A percentile compares a stretch with the other conserved stretches of the same genome.
Evolutionary conservation across 306 rosid genomes (phyloP).

Genomic region (Rosa chinensis): DNA sequence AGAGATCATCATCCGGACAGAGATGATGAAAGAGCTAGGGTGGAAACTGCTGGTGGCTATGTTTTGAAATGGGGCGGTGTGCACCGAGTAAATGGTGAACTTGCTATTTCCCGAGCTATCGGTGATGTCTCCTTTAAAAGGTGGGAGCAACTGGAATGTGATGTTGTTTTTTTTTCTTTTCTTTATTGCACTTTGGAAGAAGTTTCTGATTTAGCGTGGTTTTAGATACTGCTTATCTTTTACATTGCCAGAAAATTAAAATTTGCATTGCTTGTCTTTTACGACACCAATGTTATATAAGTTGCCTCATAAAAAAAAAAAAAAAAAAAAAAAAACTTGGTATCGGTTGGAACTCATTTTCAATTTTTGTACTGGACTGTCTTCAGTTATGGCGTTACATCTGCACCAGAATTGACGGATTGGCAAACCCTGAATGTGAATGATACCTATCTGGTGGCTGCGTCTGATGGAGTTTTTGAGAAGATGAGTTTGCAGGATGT

Average conservation of each 20-base stretch:
- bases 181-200: neutral
- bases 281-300: neutral
- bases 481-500: slow-evolving; percentile 80
- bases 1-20: slow-evolving; percentile 95
- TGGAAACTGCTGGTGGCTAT: slow-evolving; percentile 95
- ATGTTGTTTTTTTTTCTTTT: neutral
- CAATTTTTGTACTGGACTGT: slow-evolving; percentile 30
- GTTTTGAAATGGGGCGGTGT: slow-evolving; percentile 86
- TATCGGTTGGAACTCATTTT: slow-evolving; percentile 7
- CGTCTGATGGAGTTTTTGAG: slow-evolving; percentile 96
- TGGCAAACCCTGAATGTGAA: slow-evolving; percentile 79
- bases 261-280: neutral
- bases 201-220: neutral
- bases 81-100: slow-evolving; percentile 85
- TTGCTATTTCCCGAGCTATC: slow-evolving; percentile 86
- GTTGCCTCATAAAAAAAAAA: neutral
- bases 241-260: neutral
- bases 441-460: slow-evolving; percentile 92
- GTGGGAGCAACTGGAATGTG: slow-evolving; percentile 34
- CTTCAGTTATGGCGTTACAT: slow-evolving; percentile 81
- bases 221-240: no score
- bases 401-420: slow-evolving; percentile 92
- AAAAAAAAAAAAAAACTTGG: neutral
- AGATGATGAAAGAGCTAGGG: slow-evolving; percentile 81
- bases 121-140: slow-evolving; percentile 82